Evolutionary conservation across 2,329 filamentous ascomycete genomes (phyloP).

Genomic region (Neonectria magnoliae): DNA sequence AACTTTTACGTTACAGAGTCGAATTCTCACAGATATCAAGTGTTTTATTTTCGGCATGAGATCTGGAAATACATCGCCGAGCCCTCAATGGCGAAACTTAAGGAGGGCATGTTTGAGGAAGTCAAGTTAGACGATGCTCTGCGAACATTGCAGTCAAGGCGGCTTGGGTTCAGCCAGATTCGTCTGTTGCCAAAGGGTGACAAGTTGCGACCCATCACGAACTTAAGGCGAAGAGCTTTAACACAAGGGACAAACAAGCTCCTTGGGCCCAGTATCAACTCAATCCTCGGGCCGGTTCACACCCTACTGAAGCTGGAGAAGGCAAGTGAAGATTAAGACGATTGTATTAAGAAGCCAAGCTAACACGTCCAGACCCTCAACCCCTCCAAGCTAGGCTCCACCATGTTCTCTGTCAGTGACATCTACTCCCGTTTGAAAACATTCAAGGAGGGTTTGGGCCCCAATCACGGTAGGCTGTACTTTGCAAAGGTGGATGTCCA

Average conservation of each 20-base stretch:
- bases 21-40: conserved; percentile 77
- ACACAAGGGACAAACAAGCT: conserved; percentile 71
- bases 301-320: conserved; percentile 83
- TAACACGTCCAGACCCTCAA: conserved; percentile 53
- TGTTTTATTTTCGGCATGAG: conserved; percentile 97
- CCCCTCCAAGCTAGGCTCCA: conserved; percentile 75
- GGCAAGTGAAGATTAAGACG: conserved; percentile 50
- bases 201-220: conserved; percentile 86
- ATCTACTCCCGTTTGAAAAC: conserved; percentile 77
- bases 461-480: conserved; percentile 65
- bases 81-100: conserved; percentile 75
- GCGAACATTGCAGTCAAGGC: conserved; percentile 67
- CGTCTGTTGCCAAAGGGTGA: conserved; percentile 83
- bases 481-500: conserved; percentile 95
- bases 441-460: conserved; percentile 68
- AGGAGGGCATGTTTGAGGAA: conserved; percentile 80
- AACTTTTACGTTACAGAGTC: conserved; percentile 98
- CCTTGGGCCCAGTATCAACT: conserved; percentile 55
- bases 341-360: background rate
- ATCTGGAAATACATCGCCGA: conserved; percentile 83
- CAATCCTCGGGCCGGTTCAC: conserved; percentile 75
- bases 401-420: conserved; percentile 83
- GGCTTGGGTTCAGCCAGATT: conserved; percentile 80
- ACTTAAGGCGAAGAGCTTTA: conserved; percentile 74
- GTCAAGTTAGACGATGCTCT: conserved; percentile 67